Conservation (phyloP, 148 eudicot genomes). For the Vaccinium myrtillus region DNA sequence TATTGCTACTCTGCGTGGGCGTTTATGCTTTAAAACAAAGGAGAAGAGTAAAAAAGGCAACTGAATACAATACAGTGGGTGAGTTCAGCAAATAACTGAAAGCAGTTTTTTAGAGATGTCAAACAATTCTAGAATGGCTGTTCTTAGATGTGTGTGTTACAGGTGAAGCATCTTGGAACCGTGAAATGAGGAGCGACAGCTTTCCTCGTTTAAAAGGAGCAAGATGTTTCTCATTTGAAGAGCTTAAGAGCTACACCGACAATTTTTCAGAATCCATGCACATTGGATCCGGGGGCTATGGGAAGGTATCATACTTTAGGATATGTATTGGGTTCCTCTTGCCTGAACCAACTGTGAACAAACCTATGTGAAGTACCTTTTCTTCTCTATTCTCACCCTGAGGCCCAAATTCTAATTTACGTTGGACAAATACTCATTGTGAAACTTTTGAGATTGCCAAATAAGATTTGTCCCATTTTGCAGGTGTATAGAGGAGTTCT, state of each 20-base stretch:
- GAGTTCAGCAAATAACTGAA: constrained; percentile 14
- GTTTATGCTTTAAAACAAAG: constrained; percentile 55
- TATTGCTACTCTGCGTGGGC: constrained; percentile 44
- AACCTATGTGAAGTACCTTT: not conserved
- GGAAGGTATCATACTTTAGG: not conserved
- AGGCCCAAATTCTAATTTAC: not conserved
- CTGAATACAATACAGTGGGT: constrained; percentile 52
- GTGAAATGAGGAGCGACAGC: constrained; percentile 16
- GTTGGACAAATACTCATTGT: not conserved
- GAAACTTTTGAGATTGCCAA: not conserved
- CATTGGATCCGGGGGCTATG: constrained; percentile 31
- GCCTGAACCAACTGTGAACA: not conserved
- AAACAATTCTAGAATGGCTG: not conserved
- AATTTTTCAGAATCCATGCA: constrained; percentile 45
- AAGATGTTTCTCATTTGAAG: constrained; percentile 39
- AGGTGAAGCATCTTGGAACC: constrained; percentile 66
- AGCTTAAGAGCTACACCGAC: constrained; percentile 40
- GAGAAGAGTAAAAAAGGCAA: constrained; percentile 49
- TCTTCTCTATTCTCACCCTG: no score
- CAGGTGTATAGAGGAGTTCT: constrained; percentile 57
- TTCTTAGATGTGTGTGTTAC: not conserved
- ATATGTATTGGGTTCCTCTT: constrained; percentile 20
- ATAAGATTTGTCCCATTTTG: not conserved
- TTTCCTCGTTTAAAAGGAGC: constrained; percentile 24
- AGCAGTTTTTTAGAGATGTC: not conserved